phyloP scores from a whole-genome alignment of 2,329 filamentous ascomycete species.

The Aspergillus awamori region DNA sequence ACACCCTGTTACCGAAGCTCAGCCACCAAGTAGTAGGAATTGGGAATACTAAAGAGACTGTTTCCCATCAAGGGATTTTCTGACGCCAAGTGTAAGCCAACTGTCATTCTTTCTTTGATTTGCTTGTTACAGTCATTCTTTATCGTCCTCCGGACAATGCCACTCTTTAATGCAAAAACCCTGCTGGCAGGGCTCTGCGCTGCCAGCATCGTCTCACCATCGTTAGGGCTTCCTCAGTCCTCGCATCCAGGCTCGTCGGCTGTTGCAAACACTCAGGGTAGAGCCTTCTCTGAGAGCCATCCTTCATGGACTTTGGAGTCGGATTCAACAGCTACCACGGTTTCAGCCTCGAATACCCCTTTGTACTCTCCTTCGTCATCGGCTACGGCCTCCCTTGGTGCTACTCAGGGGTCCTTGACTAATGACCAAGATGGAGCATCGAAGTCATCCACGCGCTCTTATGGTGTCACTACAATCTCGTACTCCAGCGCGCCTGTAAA shows the following conservation, averaged over 20 bases:
- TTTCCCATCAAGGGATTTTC: background rate
- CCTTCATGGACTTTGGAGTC: background rate
- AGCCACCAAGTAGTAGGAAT: no score
- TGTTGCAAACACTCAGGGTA: background rate
- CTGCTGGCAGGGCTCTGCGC: slow-evolving; percentile 6
- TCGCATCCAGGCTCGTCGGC: background rate
- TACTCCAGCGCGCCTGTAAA: background rate
- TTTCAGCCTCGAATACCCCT: background rate
- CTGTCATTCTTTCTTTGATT: background rate
- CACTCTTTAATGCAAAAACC: background rate
- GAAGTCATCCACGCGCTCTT: background rate
- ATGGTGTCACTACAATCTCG: background rate
- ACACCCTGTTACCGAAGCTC: no score
- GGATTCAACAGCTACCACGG: background rate
- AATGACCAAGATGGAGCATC: background rate
- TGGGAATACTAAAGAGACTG: background rate
- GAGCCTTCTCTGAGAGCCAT: background rate
- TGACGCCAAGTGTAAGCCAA: background rate
- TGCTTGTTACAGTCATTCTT: background rate
- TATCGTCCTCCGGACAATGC: background rate
- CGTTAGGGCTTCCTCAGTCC: background rate
- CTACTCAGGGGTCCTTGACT: background rate
- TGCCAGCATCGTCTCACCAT: background rate
- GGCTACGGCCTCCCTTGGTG: background rate
- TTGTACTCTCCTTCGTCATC: background rate